Conservation (phyloP, 2,329 filamentous ascomycete species). For the Alternaria sp. region DNA sequence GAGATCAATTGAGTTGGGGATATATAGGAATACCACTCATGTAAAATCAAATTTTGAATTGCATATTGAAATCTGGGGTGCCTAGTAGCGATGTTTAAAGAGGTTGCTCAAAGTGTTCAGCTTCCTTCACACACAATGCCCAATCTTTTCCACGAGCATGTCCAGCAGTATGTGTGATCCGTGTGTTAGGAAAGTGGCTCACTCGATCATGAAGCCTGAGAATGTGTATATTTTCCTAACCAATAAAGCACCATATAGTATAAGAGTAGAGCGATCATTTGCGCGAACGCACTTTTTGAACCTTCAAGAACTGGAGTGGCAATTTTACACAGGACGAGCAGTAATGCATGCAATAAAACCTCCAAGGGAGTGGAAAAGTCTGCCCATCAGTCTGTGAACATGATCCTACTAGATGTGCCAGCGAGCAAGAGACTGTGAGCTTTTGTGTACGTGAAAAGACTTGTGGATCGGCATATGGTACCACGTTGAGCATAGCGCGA, state of each 20-base stretch:
- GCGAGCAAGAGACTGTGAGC: neutral
- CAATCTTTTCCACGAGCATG: neutral
- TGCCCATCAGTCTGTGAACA: neutral
- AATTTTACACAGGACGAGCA: no score
- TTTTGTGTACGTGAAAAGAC: neutral
- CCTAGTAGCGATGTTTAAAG: neutral
- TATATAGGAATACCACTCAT: no score
- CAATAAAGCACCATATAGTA: fast-evolving
- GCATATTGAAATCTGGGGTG: no score
- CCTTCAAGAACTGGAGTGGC: no score
- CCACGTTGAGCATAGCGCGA: neutral
- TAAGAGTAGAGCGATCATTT: no score
- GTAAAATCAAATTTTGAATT: no score
- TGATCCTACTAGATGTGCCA: neutral
- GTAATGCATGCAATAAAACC: no score
- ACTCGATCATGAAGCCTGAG: no score
- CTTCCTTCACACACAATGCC: neutral
- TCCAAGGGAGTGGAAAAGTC: neutral
- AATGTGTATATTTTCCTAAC: fast-evolving
- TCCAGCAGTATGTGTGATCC: no score
- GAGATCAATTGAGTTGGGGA: neutral
- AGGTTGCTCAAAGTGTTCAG: fast-evolving
- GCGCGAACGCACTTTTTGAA: no score
- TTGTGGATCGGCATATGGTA: neutral
- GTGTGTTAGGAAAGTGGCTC: no score